These are phyloP conservation scores for Daedalea quercina DNA, from an alignment of 768 basidiomycete species.

Conservation along the genomic window DNA sequence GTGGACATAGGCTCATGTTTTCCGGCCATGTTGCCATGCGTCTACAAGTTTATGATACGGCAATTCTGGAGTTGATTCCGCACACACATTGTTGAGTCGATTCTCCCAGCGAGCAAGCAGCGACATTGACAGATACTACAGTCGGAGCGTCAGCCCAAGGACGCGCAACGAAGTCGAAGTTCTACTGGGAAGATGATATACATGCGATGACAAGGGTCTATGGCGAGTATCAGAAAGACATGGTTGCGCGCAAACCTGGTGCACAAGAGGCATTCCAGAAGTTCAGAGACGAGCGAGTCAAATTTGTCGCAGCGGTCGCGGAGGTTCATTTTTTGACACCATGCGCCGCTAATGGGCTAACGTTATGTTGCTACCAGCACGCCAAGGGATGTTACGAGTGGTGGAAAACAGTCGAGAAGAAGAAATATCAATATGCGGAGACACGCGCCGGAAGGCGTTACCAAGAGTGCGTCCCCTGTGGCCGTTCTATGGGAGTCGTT, in stretches of 20 bases:
- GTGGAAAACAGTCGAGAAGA: background rate
- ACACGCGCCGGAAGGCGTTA: background rate
- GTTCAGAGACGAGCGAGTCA: background rate
- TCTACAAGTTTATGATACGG: too few species aligned
- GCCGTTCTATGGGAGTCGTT: background rate
- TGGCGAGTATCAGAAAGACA: background rate
- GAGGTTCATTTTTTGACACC: background rate
- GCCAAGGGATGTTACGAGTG: background rate
- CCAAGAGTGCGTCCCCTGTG: background rate
- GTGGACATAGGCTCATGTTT: too few species aligned
- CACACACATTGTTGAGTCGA: too few species aligned
- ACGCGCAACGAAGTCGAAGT: too few species aligned
- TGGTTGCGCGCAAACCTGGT: background rate
- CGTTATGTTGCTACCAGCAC: background rate
- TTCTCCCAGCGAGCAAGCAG: too few species aligned
- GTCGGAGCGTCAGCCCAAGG: background rate
- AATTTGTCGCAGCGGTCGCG: background rate
- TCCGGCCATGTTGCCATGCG: too few species aligned
- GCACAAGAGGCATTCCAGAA: background rate
- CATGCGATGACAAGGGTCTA: background rate
- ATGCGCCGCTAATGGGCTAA: background rate
- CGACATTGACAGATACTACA: too few species aligned
- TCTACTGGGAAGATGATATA: background rate
- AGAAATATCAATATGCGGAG: background rate
- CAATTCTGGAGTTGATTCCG: too few species aligned